Percentiles rank a stretch among this genome's conserved stretches.
phyloP scores from a whole-genome alignment of 83 land plant genomes.

The Thuja plicata region DNA sequence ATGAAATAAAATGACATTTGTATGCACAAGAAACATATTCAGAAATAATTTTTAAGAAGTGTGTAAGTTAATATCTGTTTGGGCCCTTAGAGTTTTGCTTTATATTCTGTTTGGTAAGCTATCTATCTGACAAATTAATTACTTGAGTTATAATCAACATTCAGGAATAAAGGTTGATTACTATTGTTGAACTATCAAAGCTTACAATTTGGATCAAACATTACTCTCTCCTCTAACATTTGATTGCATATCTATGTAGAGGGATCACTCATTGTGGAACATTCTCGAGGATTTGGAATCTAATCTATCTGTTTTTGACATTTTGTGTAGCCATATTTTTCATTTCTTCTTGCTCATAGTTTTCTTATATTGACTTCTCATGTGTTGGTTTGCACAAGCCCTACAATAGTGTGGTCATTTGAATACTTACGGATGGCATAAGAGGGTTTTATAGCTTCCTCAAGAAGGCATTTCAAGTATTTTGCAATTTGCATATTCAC shows the following conservation, averaged over 20 bases:
- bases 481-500: not conserved
- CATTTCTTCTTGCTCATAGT: not conserved
- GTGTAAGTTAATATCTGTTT: not conserved
- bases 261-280: not conserved
- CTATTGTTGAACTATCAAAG: not conserved
- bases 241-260: not conserved
- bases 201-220: not conserved
- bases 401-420: not conserved
- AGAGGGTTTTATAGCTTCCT: not conserved
- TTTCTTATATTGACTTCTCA: not conserved
- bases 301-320: not conserved
- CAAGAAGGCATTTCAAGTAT: not conserved
- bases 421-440: not conserved
- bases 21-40: not conserved
- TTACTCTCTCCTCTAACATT: not conserved
- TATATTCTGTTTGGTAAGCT: not conserved
- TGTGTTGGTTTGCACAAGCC: not conserved
- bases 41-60: not conserved
- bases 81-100: not conserved
- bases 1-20: not conserved
- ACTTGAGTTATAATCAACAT: not conserved
- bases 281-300: not conserved
- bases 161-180: not conserved
- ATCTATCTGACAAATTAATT: not conserved
- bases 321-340: not conserved